phyloP scores from a whole-genome alignment of 1,284 basidiomycete species.

The Amylostereum chailletii region DNA sequence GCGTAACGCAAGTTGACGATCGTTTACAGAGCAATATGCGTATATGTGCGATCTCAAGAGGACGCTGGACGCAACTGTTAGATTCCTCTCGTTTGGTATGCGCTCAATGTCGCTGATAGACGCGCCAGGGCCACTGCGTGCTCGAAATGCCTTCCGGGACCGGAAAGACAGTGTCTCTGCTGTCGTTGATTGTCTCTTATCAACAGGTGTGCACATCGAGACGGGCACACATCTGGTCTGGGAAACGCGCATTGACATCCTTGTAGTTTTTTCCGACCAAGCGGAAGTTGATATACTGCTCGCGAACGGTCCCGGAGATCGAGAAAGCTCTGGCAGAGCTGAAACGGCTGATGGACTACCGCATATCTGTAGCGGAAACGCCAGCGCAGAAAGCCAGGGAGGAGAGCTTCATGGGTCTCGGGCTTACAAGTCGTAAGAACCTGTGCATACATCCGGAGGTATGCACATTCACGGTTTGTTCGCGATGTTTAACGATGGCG shows the following conservation, averaged over 20 bases:
- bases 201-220: conserved; percentile 63
- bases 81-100: conserved; percentile 5
- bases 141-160: conserved; percentile 99
- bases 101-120: neutral
- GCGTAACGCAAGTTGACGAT: neutral
- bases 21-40: conserved; percentile 81
- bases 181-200: conserved; percentile 96
- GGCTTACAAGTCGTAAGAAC: conserved; percentile 94
- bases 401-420: conserved; percentile 79
- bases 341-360: conserved; percentile 91
- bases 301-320: conserved; percentile 99
- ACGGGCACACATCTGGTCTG: neutral
- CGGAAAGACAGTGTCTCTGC: conserved; percentile 95
- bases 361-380: conserved; percentile 61
- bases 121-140: conserved; percentile 86
- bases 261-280: conserved; percentile 82
- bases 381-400: conserved; percentile 77
- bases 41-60: conserved; percentile 99
- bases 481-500: neutral
- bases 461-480: conserved; percentile 16
- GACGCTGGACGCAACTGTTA: conserved; percentile 84
- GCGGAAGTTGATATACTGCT: conserved; percentile 97
- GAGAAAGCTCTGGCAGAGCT: conserved; percentile 97
- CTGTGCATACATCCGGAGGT: conserved; percentile 95
- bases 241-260: neutral